These are phyloP conservation scores for Penicillium cinerascens DNA, from an alignment of 495 filamentous ascomycete genomes.

Conservation along the genomic window DNA sequence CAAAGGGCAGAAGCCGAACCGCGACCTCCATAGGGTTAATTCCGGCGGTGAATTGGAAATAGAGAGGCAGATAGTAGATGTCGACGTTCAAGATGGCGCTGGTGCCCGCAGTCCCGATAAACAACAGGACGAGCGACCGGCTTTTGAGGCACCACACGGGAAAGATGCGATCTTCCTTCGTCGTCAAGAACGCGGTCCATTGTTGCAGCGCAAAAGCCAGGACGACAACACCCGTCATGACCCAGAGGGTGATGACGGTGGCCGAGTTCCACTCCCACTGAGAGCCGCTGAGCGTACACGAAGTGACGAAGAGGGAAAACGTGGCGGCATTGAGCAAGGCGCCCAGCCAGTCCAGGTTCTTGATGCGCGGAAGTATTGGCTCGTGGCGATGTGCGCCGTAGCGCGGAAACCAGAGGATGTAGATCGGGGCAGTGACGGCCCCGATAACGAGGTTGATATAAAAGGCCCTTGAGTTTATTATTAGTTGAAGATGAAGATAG, in stretches of 20 bases:
- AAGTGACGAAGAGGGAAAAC: slow-evolving; percentile 23
- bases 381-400: slow-evolving; percentile 39
- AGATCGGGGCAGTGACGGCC: slow-evolving; percentile 49
- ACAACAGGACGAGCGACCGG: slow-evolving; percentile 40
- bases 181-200: slow-evolving; percentile 47
- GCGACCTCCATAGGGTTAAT: slow-evolving; percentile 36
- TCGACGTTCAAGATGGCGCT: slow-evolving; percentile 26
- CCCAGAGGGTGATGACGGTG: slow-evolving; percentile 22
- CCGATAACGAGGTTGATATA: slow-evolving; percentile 55
- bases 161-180: slow-evolving; percentile 40
- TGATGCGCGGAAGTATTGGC: slow-evolving; percentile 17
- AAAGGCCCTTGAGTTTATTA: slow-evolving; percentile 7
- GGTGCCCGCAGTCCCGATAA: slow-evolving; percentile 30
- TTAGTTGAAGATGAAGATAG: too few relatives aligned
- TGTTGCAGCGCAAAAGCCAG: slow-evolving; percentile 42
- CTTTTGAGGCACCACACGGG: slow-evolving; percentile 44
- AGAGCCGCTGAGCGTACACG: slow-evolving; percentile 30
- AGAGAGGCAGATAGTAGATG: slow-evolving; percentile 51
- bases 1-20: slow-evolving; percentile 31
- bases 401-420: slow-evolving; percentile 50
- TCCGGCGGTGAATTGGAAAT: slow-evolving; percentile 43
- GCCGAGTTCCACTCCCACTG: slow-evolving; percentile 28
- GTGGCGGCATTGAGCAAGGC: slow-evolving; percentile 24
- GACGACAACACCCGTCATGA: slow-evolving; percentile 18
- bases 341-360: slow-evolving; percentile 37